Evolutionary conservation across 106 monocot genomes (phyloP).

Genomic region (Acorus calamus): DNA sequence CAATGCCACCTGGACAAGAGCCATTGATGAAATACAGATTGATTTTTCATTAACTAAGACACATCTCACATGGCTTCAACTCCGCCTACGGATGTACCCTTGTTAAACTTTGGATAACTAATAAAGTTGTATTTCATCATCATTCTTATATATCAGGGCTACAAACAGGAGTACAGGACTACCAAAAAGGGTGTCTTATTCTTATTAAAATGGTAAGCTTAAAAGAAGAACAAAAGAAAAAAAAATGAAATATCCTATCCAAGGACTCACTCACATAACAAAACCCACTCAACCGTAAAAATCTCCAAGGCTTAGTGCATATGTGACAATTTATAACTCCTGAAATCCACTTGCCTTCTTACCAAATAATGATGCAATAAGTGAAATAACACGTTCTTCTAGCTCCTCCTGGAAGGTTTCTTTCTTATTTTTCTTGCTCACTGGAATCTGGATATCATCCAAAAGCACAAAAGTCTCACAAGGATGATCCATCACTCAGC

Average conservation of each 20-base stretch:
- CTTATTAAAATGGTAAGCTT: constrained; percentile 3
- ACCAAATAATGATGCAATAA: constrained; percentile 96
- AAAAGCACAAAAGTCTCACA: background rate
- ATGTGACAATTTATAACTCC: background rate
- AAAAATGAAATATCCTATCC: background rate
- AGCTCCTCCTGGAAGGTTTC: constrained; percentile 94
- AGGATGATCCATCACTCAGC: no score
- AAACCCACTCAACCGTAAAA: background rate
- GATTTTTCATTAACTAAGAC: no score
- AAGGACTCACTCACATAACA: background rate
- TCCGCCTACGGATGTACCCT: no score
- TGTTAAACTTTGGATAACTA: no score
- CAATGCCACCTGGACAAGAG: constrained; percentile 69
- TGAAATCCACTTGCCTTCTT: constrained; percentile 61
- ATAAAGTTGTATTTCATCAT: no score
- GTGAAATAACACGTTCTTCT: constrained; percentile 94
- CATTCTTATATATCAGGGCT: no score
- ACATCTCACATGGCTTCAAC: no score
- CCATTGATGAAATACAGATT: no score
- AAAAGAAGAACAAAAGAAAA: background rate
- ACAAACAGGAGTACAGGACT: no score
- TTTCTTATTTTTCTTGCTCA: constrained; percentile 89
- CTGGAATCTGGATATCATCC: constrained; percentile 48
- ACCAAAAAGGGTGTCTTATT: no score
- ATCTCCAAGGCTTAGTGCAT: background rate